A percentile compares a stretch with the other conserved stretches of the same genome.
Evolutionary conservation across 2,329 filamentous ascomycete species (phyloP).

Genomic region (Verticillium klebahnii): DNA sequence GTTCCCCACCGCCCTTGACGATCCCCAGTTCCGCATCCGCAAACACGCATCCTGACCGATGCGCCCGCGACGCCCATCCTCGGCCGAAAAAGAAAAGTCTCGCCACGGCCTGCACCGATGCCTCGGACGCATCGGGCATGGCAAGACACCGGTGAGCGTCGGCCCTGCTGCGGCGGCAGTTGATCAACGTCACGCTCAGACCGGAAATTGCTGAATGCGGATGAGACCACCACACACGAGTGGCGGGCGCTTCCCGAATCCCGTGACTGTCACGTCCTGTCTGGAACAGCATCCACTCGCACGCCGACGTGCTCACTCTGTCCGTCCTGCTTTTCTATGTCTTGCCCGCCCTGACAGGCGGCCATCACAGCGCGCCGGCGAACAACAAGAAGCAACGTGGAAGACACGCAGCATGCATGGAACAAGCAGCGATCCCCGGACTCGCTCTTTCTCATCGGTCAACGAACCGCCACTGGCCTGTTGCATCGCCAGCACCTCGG

Average conservation of each 20-base stretch:
- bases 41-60: background rate
- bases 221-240: background rate
- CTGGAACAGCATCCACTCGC: background rate
- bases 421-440: too few species aligned
- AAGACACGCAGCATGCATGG: background rate
- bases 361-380: background rate
- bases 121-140: background rate
- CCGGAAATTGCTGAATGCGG: background rate
- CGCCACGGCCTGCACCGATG: background rate
- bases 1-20: background rate
- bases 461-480: too few species aligned
- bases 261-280: background rate
- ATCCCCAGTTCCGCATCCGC: background rate
- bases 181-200: background rate
- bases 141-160: background rate
- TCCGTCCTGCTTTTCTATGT: background rate
- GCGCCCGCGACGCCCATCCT: background rate
- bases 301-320: background rate
- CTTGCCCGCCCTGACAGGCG: background rate
- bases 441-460: too few species aligned
- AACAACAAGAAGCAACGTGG: background rate
- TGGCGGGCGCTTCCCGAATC: background rate
- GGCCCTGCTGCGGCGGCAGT: background rate
- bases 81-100: background rate
- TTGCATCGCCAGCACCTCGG: too few species aligned